Conservation (phyloP, 1,284 basidiomycete species). For the Melampsora abietis-canadensis region DNA sequence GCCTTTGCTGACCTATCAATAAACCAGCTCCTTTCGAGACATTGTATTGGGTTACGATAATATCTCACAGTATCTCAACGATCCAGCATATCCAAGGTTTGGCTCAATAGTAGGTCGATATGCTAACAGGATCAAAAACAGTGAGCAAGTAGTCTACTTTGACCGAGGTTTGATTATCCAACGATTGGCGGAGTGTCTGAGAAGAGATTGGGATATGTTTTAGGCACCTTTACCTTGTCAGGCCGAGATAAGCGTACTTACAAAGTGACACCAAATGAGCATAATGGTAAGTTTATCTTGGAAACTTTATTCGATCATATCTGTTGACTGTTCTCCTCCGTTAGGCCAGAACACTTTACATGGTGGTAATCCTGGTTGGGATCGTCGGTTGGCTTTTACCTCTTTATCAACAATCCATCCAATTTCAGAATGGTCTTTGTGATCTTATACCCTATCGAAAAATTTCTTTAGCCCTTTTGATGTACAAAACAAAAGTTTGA, state of each 20-base stretch:
- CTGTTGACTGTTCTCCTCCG: neutral
- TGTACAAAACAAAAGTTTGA: slow-evolving; percentile 30
- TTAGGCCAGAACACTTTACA: slow-evolving; percentile 36
- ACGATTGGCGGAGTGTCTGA: neutral
- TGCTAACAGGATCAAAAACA: slow-evolving; percentile 46
- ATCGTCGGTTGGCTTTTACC: slow-evolving; percentile 20
- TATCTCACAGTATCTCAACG: slow-evolving; percentile 50
- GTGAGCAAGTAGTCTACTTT: slow-evolving; percentile 9
- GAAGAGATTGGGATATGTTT: neutral
- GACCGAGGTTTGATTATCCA: too few species aligned
- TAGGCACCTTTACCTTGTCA: slow-evolving; percentile 44
- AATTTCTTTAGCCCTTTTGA: slow-evolving; percentile 21
- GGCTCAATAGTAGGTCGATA: slow-evolving; percentile 46
- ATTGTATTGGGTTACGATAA: slow-evolving; percentile 51
- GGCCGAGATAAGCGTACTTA: slow-evolving; percentile 25
- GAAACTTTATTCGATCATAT: neutral
- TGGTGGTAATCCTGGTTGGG: slow-evolving; percentile 40
- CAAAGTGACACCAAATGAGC: slow-evolving; percentile 45
- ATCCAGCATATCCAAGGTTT: slow-evolving; percentile 51
- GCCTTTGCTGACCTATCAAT: too few species aligned
- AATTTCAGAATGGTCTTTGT: neutral
- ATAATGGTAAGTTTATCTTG: slow-evolving; percentile 4
- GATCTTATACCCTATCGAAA: neutral
- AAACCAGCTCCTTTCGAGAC: slow-evolving; percentile 25
- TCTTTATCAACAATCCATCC: neutral